Evolutionary conservation across 169 alveolate genomes (phyloP).

Genomic region (Haemoproteus tartakovskyi): DNA sequence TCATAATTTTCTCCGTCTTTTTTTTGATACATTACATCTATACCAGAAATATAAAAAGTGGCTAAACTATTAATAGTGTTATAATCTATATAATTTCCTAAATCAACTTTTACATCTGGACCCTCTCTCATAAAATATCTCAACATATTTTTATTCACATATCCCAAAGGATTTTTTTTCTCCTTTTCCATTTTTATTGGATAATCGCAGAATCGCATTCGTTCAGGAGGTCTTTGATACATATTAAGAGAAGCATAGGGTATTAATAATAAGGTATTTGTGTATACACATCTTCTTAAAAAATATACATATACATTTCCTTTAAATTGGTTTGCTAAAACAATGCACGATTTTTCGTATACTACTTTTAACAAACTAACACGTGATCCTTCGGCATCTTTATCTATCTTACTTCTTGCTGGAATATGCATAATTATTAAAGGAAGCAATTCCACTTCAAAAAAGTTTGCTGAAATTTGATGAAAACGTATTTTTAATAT

Average conservation of each 20-base stretch:
- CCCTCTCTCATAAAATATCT: too few species aligned
- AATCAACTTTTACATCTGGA: too few species aligned
- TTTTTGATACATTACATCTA: conserved; percentile 36
- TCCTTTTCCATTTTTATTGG: too few species aligned
- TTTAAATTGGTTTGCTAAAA: conserved; percentile 56
- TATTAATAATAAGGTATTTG: conserved; percentile 26
- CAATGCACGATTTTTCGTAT: conserved; percentile 51
- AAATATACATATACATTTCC: conserved; percentile 27
- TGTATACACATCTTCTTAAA: conserved; percentile 39
- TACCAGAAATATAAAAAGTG: conserved; percentile 51
- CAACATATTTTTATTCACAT: too few species aligned
- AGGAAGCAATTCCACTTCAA: conserved; percentile 34
- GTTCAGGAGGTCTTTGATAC: conserved; percentile 23
- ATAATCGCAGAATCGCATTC: too few species aligned
- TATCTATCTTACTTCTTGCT: background rate
- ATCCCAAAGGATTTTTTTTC: too few species aligned
- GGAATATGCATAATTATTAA: conserved; percentile 18
- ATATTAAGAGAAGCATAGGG: conserved; percentile 36
- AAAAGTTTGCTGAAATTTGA: conserved; percentile 34
- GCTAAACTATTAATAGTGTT: too few species aligned
- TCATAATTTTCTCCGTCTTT: conserved; percentile 12
- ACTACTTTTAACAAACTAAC: conserved; percentile 58
- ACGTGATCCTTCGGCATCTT: conserved; percentile 21
- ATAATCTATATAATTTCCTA: too few species aligned
- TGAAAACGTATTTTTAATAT: conserved; percentile 26